Evolutionary conservation across 2,329 filamentous ascomycete genomes (phyloP).

Genomic region (Lachnellula hyalina): DNA sequence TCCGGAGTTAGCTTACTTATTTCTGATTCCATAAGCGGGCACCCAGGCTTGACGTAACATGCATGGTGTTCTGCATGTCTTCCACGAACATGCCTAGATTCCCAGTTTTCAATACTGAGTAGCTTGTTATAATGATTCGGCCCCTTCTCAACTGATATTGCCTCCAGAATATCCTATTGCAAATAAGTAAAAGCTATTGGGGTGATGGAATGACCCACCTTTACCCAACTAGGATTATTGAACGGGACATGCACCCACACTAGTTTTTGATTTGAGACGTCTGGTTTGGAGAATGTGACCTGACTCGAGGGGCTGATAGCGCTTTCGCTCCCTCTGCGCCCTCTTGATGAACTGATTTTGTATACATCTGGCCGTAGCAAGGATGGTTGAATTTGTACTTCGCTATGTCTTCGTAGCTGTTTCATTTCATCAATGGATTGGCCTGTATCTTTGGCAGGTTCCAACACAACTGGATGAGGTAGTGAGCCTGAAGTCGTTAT

Average conservation of each 20-base stretch:
- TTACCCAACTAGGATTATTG: conserved; percentile 8
- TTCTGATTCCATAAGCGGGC: not conserved
- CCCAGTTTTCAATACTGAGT: conserved; percentile 4
- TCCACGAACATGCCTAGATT: conserved; percentile 11
- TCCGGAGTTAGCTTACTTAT: not conserved
- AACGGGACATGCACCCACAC: conserved; percentile 7
- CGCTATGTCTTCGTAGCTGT: not conserved
- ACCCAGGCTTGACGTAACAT: conserved; percentile 11
- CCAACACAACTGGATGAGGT: not conserved
- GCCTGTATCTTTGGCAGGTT: not conserved
- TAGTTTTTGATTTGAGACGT: conserved; percentile 4
- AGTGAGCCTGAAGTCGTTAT: not conserved
- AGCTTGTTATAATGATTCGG: conserved; percentile 1
- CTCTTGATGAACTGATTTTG: not conserved
- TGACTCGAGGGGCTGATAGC: not conserved
- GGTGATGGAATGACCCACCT: not conserved
- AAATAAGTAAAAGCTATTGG: not conserved
- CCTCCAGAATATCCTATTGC: not conserved
- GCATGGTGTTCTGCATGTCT: conserved; percentile 9
- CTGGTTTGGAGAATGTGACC: not conserved
- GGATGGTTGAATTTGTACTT: not conserved
- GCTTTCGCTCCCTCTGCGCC: not conserved
- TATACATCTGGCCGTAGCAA: not conserved
- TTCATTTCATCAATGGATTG: not conserved
- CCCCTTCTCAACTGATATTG: conserved; percentile 8